Percentiles rank a stretch among this genome's conserved stretches.
phyloP scores from a whole-genome alignment of 805 yeast genomes.

The Candida sphagnicola region DNA sequence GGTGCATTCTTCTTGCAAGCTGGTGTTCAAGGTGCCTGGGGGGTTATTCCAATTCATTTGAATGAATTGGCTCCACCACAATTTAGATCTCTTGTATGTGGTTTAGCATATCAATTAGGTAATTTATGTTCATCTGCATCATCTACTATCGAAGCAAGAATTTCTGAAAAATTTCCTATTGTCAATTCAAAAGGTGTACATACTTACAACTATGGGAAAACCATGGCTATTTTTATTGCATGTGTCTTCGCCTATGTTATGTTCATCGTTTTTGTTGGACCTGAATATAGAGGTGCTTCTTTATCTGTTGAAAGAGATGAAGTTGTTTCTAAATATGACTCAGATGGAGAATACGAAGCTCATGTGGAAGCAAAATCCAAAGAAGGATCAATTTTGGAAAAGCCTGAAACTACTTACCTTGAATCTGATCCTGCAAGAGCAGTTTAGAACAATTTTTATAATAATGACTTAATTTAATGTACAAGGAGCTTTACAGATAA shows the following conservation, averaged over 20 bases:
- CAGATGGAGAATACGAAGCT: constrained; percentile 3
- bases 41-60: constrained; percentile 63
- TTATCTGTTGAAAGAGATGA: constrained; percentile 15
- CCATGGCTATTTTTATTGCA: constrained; percentile 66
- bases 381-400: neutral
- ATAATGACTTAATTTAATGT: too few relatives aligned
- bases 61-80: constrained; percentile 51
- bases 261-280: constrained; percentile 52
- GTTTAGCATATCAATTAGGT: constrained; percentile 67
- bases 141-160: constrained; percentile 63
- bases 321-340: constrained; percentile 5
- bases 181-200: constrained; percentile 12
- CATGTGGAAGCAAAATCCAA: neutral
- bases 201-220: constrained; percentile 58
- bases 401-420: neutral
- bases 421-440: neutral
- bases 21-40: constrained; percentile 73
- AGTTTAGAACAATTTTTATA: neutral
- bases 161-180: constrained; percentile 59
- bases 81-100: constrained; percentile 59
- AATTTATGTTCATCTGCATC: constrained; percentile 70
- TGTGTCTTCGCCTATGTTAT: constrained; percentile 54
- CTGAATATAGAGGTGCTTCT: constrained; percentile 43
- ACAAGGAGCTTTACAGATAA: too few relatives aligned
- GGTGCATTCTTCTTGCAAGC: constrained; percentile 63